phyloP scores from a whole-genome alignment of 163 green algal species.

The Scenedesmus sp. region DNA sequence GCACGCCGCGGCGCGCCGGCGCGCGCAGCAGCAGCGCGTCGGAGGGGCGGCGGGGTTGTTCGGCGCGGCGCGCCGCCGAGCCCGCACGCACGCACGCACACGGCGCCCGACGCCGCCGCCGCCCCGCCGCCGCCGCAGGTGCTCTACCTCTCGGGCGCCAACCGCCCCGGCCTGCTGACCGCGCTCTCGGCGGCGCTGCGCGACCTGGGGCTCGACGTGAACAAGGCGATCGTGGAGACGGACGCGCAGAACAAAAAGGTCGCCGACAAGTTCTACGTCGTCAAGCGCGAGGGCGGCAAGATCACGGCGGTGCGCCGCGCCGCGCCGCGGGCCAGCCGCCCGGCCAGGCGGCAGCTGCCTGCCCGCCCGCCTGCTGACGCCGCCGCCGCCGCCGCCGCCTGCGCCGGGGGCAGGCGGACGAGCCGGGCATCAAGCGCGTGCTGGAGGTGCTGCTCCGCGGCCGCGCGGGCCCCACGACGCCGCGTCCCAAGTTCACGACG shows the following conservation, averaged over 20 bases:
- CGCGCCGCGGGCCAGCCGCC: no score
- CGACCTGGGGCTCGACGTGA: slow-evolving; percentile 89
- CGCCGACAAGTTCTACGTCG: slow-evolving; percentile 84
- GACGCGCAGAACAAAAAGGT: slow-evolving; percentile 59
- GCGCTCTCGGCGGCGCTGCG: slow-evolving; percentile 65
- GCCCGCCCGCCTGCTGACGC: not conserved
- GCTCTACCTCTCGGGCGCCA: slow-evolving; percentile 73
- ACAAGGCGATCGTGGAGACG: slow-evolving; percentile 76
- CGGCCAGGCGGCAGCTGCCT: not conserved
- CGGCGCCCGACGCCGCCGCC: no score
- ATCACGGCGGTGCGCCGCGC: slow-evolving; percentile 39
- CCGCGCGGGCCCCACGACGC: slow-evolving; percentile 7
- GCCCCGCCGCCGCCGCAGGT: slow-evolving; percentile 38
- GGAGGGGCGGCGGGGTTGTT: no score
- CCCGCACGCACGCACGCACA: no score
- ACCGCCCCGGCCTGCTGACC: slow-evolving; percentile 82
- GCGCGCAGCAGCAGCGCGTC: no score
- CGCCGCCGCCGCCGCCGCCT: not conserved
- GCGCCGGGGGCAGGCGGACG: slow-evolving; percentile 43
- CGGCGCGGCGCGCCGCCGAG: no score
- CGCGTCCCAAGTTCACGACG: slow-evolving; percentile 55
- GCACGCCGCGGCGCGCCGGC: no score
- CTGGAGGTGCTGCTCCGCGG: slow-evolving; percentile 64
- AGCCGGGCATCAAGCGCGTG: slow-evolving; percentile 55
- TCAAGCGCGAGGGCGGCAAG: slow-evolving; percentile 57